These are phyloP conservation scores for Gaultheria prostrata DNA, from an alignment of 148 eudicot genomes.

Conservation along the genomic window DNA sequence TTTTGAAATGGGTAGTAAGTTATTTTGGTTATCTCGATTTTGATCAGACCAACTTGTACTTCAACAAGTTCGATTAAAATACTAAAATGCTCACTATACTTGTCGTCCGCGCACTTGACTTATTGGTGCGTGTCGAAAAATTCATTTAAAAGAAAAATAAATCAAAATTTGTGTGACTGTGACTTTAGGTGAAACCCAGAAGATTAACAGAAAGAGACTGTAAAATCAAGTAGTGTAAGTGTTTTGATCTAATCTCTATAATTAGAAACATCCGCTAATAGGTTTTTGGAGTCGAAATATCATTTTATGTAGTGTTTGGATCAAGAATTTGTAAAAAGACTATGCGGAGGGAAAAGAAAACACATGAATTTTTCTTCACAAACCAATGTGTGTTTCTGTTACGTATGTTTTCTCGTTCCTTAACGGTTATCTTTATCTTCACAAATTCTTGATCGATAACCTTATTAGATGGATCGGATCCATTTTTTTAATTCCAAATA, in stretches of 20 bases:
- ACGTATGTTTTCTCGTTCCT: too few species aligned
- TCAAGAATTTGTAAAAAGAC: too few species aligned
- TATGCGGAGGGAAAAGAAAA: too few species aligned
- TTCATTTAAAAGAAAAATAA: neutral
- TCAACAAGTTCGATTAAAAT: neutral
- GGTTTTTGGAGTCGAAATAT: neutral
- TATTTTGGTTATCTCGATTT: neutral
- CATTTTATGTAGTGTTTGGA: too few species aligned
- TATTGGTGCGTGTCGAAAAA: neutral
- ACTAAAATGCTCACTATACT: neutral
- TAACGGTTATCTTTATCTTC: too few species aligned
- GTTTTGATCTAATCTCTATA: neutral
- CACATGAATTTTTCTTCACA: too few species aligned
- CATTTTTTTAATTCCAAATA: too few species aligned
- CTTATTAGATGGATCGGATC: too few species aligned
- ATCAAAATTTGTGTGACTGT: neutral
- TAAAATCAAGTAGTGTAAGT: neutral
- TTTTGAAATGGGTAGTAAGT: too few species aligned
- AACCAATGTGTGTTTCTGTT: too few species aligned
- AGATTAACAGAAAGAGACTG: neutral
- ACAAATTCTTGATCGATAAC: too few species aligned
- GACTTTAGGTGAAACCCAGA: neutral
- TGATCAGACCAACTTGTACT: neutral
- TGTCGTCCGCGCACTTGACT: neutral
- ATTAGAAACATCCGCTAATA: neutral